Base-by-base conservation (phyloP, 345 rosid genomes). In the Heritiera fomes region DNA sequence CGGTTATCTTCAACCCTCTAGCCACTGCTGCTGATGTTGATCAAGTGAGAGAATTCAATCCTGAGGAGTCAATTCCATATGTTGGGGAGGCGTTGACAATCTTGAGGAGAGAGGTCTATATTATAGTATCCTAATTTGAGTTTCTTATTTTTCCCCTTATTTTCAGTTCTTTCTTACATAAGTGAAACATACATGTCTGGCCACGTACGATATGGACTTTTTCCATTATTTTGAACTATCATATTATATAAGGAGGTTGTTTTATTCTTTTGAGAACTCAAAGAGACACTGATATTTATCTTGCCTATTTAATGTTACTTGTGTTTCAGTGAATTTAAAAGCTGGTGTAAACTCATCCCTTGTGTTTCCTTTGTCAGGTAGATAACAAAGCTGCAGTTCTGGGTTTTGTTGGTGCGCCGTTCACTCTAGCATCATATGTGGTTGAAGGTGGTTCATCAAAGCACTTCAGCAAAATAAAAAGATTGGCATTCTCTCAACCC, bases 361-460 rank as follows among this genome's bases (percentile, higher is more conserved):
- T 47, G 14, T 73, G 5, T 65, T 65, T 8, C 73, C 14, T 78
- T 80, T 79, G 75, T 46, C 86, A 94, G 99, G 95, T 96, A 38
- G 88, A 86, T 43, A 91, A 90, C 30, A 79, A 90, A 82, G 92
- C 98, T 9, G 98, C 97, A 55, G 95, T 94, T 69, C 85, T 96
- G 71, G 99, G 98, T 81, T 96, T 96, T 73, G 98, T 94, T 41
- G 99, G 99, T 13, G 99, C 99, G 84, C 98, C 99, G 67, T 96
- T 96, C 81, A 96, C 98, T n/a, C 89, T 96, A 60, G 98, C 98
- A 17, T 96, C 99, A 0, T 96, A 96, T 76, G 92, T 89, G 8
- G 95, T 96, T 50, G 98, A 96, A 87, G 99, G 98, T 71, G 98
- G 98, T 81, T 96, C 99, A 41, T 96, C 98, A 67, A 94, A 94